These are phyloP conservation scores for Suillus hirtellus DNA, from an alignment of 768 basidiomycete genomes.

Conservation along the genomic window DNA sequence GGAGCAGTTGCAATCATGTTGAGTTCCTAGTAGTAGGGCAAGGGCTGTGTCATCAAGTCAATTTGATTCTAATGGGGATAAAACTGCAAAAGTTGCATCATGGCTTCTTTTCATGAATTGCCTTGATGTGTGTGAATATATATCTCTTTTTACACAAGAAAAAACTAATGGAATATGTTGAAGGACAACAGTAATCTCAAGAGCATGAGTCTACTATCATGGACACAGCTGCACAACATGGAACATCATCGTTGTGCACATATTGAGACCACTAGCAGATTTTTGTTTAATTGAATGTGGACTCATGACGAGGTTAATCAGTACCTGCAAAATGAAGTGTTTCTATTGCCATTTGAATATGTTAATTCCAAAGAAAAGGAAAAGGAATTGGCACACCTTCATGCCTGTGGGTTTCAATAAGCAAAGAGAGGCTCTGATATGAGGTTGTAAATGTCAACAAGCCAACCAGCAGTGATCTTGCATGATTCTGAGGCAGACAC, in stretches of 20 bases:
- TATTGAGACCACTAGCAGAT: not conserved
- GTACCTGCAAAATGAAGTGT: not conserved
- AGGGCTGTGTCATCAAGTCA: not conserved
- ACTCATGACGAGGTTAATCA: not conserved
- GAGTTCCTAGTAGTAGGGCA: not conserved
- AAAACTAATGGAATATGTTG: not conserved
- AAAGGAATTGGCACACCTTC: conserved; percentile 1
- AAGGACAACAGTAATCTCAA: not conserved
- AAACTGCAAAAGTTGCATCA: not conserved
- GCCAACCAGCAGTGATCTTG: not conserved
- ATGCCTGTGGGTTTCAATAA: conserved; percentile 2
- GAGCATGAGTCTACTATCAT: not conserved
- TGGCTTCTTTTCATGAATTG: not conserved
- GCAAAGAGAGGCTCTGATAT: conserved; percentile 5
- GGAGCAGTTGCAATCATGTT: not conserved
- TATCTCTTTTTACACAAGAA: not conserved
- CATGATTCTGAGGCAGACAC: not conserved
- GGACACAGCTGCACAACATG: not conserved
- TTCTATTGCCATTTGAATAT: not conserved
- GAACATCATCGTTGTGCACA: conserved; percentile 1
- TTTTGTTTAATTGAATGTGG: not conserved
- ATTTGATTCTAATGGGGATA: not conserved
- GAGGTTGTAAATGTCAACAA: not conserved
- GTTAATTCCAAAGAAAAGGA: not conserved
- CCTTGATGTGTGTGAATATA: not conserved